Base-by-base conservation (phyloP, 1,284 basidiomycete species). In the Blastosporella zonata region DNA sequence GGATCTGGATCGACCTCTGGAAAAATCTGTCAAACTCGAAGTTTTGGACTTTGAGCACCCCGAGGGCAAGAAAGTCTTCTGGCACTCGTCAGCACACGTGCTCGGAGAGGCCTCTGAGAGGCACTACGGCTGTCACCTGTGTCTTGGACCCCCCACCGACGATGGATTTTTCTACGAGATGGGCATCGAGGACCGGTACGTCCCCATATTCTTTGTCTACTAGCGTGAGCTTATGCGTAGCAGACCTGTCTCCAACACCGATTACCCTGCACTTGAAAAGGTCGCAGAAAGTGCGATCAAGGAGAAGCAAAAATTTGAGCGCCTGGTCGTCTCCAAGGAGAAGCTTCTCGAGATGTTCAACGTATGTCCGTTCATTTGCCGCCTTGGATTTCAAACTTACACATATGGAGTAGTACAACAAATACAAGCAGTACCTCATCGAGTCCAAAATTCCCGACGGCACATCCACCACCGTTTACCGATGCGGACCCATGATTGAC, bases 111-210 rank as follows among this genome's bases (percentile, higher is more conserved):
- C 97, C 38, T 86, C 93, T 37, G 97, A 99, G 69, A 82, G 91
- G 52, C 93, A 97, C 68, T 97, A 98, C 67, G 96, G 96, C 36
- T 97, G 95, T 68, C 94, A 97, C 72, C 78, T 99, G 15, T 97
- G 96, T 65, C 87, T 98, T 59, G 97, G 97, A 12, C 97, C 97
- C 17, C 97, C 97, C 17, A 95, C 93, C 2, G 94, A 97, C 36
- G 96, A 99, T 23, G 97, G 97, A 12, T 99, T 99, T 81, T 99
- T 97, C 80, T 99, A 99, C 68, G 97, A 99, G 68, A 99, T 99
- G 97, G 82, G 79, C 6, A 90, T 87, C 49, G 71, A 81, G 33
- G 83, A 90, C 47, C 73, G 86, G 84, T 80, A 42, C 28, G 71
- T 59, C 8, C 17, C 2, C n/a, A 13, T 28, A n/a, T 28, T 35